phyloP scores from a whole-genome alignment of 1,284 basidiomycete species.

The Coniferiporia sulphurascens region DNA sequence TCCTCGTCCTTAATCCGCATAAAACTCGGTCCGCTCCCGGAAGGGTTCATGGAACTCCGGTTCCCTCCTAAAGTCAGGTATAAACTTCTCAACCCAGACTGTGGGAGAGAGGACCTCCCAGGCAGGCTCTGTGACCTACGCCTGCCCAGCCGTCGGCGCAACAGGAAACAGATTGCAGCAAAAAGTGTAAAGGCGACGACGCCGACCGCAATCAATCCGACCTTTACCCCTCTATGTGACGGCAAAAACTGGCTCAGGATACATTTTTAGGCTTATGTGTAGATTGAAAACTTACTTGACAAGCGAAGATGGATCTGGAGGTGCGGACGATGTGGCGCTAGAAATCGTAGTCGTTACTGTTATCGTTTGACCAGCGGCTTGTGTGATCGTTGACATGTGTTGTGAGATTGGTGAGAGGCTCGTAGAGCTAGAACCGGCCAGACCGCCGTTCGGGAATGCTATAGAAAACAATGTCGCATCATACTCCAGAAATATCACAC shows the following conservation, averaged over 20 bases:
- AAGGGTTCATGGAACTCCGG: background rate
- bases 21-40: background rate
- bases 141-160: background rate
- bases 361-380: no score
- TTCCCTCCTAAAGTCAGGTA: background rate
- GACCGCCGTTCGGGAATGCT: conserved; percentile 1
- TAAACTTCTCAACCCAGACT: background rate
- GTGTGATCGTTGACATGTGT: no score
- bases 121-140: background rate
- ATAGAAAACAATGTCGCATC: background rate
- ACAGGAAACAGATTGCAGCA: background rate
- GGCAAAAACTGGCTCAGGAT: background rate
- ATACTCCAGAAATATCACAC: background rate
- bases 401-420: background rate
- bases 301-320: no score
- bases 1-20: background rate
- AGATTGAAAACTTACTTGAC: no score
- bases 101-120: background rate
- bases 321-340: no score
- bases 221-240: background rate
- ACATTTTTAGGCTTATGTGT: background rate
- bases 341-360: no score
- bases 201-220: background rate
- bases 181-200: background rate
- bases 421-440: background rate